Evolutionary conservation across 176 grass and related monocot genomes (phyloP).

Genomic region (Carex parvula): DNA sequence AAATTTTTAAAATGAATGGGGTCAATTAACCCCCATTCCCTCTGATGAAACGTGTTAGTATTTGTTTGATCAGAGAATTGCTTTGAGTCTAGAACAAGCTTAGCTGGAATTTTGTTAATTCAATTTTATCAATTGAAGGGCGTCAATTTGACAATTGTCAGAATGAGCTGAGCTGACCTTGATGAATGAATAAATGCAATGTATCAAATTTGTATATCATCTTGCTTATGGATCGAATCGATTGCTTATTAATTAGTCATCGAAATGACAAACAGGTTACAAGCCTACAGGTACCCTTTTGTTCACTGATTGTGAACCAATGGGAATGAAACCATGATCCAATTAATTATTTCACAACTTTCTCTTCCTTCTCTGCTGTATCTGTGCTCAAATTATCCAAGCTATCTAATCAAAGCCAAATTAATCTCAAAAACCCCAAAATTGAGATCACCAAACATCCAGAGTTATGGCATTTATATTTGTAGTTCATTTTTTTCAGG

Average conservation of each 20-base stretch:
- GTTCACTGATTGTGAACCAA: neutral
- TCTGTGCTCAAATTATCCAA: neutral
- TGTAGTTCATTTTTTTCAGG: constrained; percentile 23
- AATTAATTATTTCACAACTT: neutral
- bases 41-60: neutral
- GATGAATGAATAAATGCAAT: neutral
- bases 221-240: neutral
- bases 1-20: too few species aligned
- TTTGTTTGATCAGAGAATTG: neutral
- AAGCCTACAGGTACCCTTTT: too few species aligned
- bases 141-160: neutral
- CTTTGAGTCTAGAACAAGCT: neutral
- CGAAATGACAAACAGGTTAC: neutral
- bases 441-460: neutral
- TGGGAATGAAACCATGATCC: neutral
- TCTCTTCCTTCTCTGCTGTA: neutral
- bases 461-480: neutral
- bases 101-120: neutral
- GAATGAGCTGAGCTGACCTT: neutral
- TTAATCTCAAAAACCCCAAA: neutral
- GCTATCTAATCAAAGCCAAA: neutral
- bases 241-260: neutral
- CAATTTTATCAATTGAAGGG: neutral
- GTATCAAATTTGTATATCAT: neutral
- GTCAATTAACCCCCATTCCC: too few species aligned